Evolutionary conservation across 768 basidiomycete species (phyloP), one percentile per base, ranked within the genome.

Genomic region (Termitomyces sp.): DNA sequence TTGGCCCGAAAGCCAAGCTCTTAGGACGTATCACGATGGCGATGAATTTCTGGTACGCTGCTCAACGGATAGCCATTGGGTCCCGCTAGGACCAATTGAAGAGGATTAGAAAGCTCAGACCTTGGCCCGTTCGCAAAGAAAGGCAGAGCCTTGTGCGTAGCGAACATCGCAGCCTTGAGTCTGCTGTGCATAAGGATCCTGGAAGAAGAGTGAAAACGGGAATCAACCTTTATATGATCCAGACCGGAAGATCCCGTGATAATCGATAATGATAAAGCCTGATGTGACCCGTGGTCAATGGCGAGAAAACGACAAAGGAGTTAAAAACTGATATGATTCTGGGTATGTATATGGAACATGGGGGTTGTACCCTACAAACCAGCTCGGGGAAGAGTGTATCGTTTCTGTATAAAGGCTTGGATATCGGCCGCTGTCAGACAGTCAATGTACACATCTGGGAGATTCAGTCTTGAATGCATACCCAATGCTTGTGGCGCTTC

Each of bases 131-230:
- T 74, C 72, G 69, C 67, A 57, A 71, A 63, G 55, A 59, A 61
- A 59, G 65, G 68, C 60, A 59, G 66, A 68, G 60, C 76, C 78
- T 76, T 77, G 81, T 83, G 64, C 67, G 84, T 74, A 63, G 74
- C 83, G 84, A 77, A 75, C 72, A 66, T 76, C 74, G 74, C 74
- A 75, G 74, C 74, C 67, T 76, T 75, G 61, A 68, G 70, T 64
- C 75, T 77, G 74, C 67, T 65, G 67, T 55, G 61, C 33, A 50
- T 50, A 33, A 46, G 20, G 43, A 44, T 40, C 20, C n/a, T 51
- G 32, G 18, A 1, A 55, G 16, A 33, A 36, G 4, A 12, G 18
- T 13, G 20, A 32, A 7, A 23, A 46, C n/a, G 12, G 13, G 26
- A 4, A 26, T 40, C 20, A 2, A n/a, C 5, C 16, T 18, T 20